Conservation (phyloP, 2,329 filamentous ascomycete species). For the Iodosphaeria phyllophila region DNA sequence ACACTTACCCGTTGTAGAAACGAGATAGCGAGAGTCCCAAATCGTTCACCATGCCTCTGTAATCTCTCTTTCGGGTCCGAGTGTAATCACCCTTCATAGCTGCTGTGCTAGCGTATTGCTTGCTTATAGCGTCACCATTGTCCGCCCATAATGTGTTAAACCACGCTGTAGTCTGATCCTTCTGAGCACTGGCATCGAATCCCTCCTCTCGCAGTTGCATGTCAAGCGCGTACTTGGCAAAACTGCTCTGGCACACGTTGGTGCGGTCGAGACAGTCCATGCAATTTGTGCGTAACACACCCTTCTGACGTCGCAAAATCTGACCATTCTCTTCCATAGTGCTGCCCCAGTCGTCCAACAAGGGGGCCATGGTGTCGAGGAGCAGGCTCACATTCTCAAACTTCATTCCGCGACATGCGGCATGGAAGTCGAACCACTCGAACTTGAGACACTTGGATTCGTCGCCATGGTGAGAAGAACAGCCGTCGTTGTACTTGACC, state of each 20-base stretch:
- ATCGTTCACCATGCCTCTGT: conserved; percentile 79
- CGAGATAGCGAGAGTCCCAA: conserved; percentile 73
- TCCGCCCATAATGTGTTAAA: conserved; percentile 97
- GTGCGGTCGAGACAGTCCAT: conserved; percentile 97
- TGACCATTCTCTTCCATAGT: conserved; percentile 35
- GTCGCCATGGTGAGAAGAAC: no score
- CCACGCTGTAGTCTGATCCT: conserved; percentile 69
- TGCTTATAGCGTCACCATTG: conserved; percentile 88
- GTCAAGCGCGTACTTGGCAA: conserved; percentile 68
- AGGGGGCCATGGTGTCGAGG: conserved; percentile 47
- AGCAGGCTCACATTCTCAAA: conserved; percentile 86
- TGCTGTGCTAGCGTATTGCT: conserved; percentile 88
- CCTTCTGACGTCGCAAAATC: conserved; percentile 36
- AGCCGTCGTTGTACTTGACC: conserved; percentile 45
- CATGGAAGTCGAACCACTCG: conserved; percentile 97
- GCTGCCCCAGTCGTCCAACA: conserved; percentile 54
- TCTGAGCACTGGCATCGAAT: conserved; percentile 54
- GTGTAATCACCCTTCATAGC: conserved; percentile 97
- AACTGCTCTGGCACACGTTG: conserved; percentile 88
- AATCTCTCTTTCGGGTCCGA: conserved; percentile 74
- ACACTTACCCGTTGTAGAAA: conserved; percentile 43
- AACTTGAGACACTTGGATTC: conserved; percentile 40
- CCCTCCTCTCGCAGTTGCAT: conserved; percentile 58
- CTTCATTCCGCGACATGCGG: conserved; percentile 85
- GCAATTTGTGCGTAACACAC: conserved; percentile 84